A percentile compares a stretch with the other conserved stretches of the same genome.
Evolutionary conservation across 495 filamentous ascomycete genomes (phyloP).

Genomic region (Paragyromitra xinjiangensis): DNA sequence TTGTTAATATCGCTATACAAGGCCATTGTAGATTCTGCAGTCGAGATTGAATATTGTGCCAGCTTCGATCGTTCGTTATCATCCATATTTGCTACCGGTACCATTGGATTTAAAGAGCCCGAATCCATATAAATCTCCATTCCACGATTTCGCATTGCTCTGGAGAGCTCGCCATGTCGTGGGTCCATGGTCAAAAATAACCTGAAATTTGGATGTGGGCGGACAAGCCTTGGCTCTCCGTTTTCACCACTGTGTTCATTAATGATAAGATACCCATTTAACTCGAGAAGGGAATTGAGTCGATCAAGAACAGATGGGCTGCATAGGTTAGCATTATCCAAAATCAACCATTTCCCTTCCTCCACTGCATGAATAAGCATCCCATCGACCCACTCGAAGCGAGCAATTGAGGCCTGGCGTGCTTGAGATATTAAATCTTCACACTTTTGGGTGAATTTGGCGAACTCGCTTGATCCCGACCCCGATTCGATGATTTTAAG

Average conservation of each 20-base stretch:
- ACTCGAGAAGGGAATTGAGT: slow-evolving; percentile 92
- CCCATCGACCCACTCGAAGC: slow-evolving; percentile 96
- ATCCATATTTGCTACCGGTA: slow-evolving; percentile 60
- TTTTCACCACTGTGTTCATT: slow-evolving; percentile 87
- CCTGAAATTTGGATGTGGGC: slow-evolving; percentile 85
- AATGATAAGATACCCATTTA: slow-evolving; percentile 83
- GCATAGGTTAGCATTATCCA: slow-evolving; percentile 97
- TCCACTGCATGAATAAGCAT: slow-evolving; percentile 86
- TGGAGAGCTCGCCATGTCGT: slow-evolving; percentile 88
- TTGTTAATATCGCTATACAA: slow-evolving; percentile 47
- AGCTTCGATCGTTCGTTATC: slow-evolving; percentile 59
- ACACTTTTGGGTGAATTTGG: slow-evolving; percentile 31
- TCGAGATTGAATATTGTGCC: slow-evolving; percentile 47
- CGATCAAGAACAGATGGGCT: slow-evolving; percentile 93
- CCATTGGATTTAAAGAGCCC: slow-evolving; percentile 43
- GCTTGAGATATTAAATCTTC: slow-evolving; percentile 36
- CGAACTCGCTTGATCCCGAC: slow-evolving; percentile 8
- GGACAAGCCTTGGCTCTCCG: slow-evolving; percentile 80
- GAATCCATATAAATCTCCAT: slow-evolving; percentile 82
- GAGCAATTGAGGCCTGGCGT: slow-evolving; percentile 65
- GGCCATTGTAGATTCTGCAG: slow-evolving; percentile 39
- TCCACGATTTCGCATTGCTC: slow-evolving; percentile 95
- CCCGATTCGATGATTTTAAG: slow-evolving; percentile 38
- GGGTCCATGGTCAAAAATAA: slow-evolving; percentile 96
- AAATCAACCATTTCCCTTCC: slow-evolving; percentile 87